Evolutionary conservation across 495 filamentous ascomycete genomes (phyloP).

Genomic region (Penicillium robsamsonii): DNA sequence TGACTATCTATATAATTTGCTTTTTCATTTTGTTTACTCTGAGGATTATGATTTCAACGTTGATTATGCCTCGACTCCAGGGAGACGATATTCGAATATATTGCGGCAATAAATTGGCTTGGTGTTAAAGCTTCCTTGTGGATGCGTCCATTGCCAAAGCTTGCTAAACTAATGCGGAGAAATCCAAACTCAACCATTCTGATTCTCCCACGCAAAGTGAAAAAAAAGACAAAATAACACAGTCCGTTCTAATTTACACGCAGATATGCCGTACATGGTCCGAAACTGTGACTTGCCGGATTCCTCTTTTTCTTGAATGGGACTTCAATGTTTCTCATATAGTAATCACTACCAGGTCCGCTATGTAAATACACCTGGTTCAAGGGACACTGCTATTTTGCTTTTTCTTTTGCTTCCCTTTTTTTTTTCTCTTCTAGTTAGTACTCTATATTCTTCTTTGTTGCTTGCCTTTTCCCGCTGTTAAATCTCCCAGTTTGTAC

Average conservation of each 20-base stretch:
- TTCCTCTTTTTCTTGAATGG: too few species aligned
- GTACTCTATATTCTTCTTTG: too few species aligned
- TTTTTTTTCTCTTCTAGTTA: too few species aligned
- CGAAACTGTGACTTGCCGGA: too few species aligned
- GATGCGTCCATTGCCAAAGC: background rate
- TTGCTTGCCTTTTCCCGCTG: too few species aligned
- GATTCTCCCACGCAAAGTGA: background rate
- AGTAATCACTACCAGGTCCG: too few species aligned
- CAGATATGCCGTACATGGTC: background rate
- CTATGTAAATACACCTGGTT: too few species aligned
- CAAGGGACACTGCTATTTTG: too few species aligned
- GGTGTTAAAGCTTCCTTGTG: background rate
- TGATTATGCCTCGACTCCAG: background rate
- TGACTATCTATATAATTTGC: constrained; percentile 16
- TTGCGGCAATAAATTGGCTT: background rate
- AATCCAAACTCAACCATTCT: background rate
- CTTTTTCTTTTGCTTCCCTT: too few species aligned
- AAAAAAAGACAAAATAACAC: background rate
- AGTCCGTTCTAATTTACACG: background rate
- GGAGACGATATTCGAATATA: background rate
- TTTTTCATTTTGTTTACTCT: background rate
- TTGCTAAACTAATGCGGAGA: background rate
- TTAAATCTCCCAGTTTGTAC: too few species aligned
- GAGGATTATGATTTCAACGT: background rate
- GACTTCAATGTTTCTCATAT: too few species aligned